phyloP scores from a whole-genome alignment of 2,329 filamentous ascomycete species.

The Fusarium sp. region DNA sequence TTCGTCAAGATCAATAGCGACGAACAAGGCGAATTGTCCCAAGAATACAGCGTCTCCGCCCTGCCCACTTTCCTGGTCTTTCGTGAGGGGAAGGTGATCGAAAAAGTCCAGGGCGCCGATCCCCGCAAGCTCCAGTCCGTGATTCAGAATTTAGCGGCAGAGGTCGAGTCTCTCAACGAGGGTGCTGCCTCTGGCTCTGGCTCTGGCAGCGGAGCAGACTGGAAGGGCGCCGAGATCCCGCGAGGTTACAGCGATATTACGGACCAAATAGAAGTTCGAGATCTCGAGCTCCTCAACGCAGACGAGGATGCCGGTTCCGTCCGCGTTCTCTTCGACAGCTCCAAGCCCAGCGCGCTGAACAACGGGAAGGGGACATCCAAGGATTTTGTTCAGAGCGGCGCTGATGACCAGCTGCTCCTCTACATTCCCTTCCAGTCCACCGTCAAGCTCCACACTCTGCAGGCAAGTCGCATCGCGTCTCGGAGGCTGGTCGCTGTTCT shows the following conservation, averaged over 20 bases:
- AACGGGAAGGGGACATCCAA: constrained; percentile 68
- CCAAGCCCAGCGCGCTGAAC: constrained; percentile 75
- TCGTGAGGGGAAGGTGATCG: constrained; percentile 77
- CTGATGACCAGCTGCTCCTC: constrained; percentile 95
- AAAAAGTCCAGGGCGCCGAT: constrained; percentile 83
- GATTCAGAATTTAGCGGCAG: constrained; percentile 79
- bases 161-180: constrained; percentile 72
- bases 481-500: not conserved
- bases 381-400: constrained; percentile 97
- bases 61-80: constrained; percentile 96
- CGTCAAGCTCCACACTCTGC: constrained; percentile 88
- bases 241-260: constrained; percentile 89
- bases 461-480: constrained; percentile 62
- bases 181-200: constrained; percentile 58
- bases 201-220: constrained; percentile 63
- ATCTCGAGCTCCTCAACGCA: constrained; percentile 89
- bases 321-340: constrained; percentile 79
- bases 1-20: constrained; percentile 94
- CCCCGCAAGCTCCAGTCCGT: constrained; percentile 78
- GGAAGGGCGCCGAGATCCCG: constrained; percentile 83
- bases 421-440: constrained; percentile 91
- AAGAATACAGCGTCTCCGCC: constrained; percentile 80
- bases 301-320: constrained; percentile 83
- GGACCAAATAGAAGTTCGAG: constrained; percentile 82
- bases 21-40: constrained; percentile 79